Percentiles rank a stretch among this genome's conserved stretches.
These are phyloP conservation scores for Afroboletus lepidellus DNA, from an alignment of 1,284 basidiomycete genomes.

Conservation along the genomic window DNA sequence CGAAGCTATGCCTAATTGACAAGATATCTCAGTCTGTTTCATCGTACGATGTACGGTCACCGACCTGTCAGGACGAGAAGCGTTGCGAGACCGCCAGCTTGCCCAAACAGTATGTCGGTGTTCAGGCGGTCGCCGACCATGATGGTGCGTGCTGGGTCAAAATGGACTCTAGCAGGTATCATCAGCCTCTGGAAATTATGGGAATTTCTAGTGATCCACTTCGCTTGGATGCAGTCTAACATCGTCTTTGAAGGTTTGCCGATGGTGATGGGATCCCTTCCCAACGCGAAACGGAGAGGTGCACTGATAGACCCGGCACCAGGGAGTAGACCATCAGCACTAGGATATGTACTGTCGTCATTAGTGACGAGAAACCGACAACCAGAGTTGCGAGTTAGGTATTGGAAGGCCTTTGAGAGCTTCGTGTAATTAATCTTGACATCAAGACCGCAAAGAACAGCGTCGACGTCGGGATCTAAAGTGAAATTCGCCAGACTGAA, in stretches of 20 bases:
- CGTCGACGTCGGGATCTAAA: slow-evolving; percentile 78
- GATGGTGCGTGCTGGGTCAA: slow-evolving; percentile 82
- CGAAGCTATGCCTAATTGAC: slow-evolving; percentile 63
- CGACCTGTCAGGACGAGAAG: slow-evolving; percentile 92
- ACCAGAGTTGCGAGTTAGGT: slow-evolving; percentile 75
- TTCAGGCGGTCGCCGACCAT: slow-evolving; percentile 96
- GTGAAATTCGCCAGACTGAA: slow-evolving; percentile 72
- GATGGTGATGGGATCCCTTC: slow-evolving; percentile 73
- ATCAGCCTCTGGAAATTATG: not conserved
- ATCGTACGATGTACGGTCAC: slow-evolving; percentile 13
- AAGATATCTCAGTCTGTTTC: slow-evolving; percentile 1
- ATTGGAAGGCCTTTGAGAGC: slow-evolving; percentile 90
- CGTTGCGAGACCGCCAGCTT: slow-evolving; percentile 82
- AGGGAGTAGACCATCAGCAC: slow-evolving; percentile 77
- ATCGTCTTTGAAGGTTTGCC: slow-evolving; percentile 93
- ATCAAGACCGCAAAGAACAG: slow-evolving; percentile 90
- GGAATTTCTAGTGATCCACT: slow-evolving; percentile 50
- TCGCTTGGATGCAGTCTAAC: slow-evolving; percentile 95
- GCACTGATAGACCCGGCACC: slow-evolving; percentile 85
- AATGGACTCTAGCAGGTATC: slow-evolving; percentile 64
- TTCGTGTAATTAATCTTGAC: slow-evolving; percentile 86
- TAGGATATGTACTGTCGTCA: slow-evolving; percentile 88
- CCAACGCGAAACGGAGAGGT: slow-evolving; percentile 75
- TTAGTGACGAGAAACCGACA: slow-evolving; percentile 93
- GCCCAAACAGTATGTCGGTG: slow-evolving; percentile 93